Base-by-base conservation (phyloP, 495 filamentous ascomycete genomes). In the Talaromyces ruber region DNA sequence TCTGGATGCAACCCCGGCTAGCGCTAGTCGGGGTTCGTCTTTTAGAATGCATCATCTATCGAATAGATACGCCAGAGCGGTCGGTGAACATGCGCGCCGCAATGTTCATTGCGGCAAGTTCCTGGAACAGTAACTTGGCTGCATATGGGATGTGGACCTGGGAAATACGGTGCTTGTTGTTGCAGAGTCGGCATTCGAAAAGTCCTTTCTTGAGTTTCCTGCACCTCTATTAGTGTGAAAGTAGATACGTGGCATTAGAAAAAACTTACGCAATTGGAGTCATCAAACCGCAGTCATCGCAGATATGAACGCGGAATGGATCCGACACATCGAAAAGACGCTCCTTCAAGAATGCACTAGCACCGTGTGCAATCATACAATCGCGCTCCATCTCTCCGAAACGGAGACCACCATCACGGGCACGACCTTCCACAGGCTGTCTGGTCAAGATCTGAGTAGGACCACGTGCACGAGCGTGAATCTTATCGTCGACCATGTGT, bases 361-460 rank as follows among this genome's bases (percentile, higher is more conserved):
- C 94, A 70, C 94, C 94, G 75, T 99, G 95, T 29, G 95, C 89
- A 74, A 99, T 98, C 95, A 99, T 98, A 77, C 94, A 99, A 84
- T 99, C 94, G 74, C 94, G 93, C 77, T 99, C 94, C 94, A 99
- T 99, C 82, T 99, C 94, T 85, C 94, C 94, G 83, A 99, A 99
- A 69, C 94, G 92, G 52, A 99, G 84, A 79, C 94, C 94, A 82
- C 94, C 94, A 74, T 99, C 94, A 79, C 94, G 83, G 0, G 94
- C 95, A 81, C 94, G 86, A 85, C 94, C 94, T 74, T 99, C 94
- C 11, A 98, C 93, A n/a, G 94, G 94, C 77, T 99, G 94, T 30
- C 95, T 82, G 0, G 94, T 99, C 73, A 99, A 82, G 67, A 99
- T 99, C 80, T 98, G 95, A 28, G 96, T 89, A 7, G 94, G 94